Evolutionary conservation across 192 early-diverging fungal species (phyloP).

Genomic region (Pilaira anomala): DNA sequence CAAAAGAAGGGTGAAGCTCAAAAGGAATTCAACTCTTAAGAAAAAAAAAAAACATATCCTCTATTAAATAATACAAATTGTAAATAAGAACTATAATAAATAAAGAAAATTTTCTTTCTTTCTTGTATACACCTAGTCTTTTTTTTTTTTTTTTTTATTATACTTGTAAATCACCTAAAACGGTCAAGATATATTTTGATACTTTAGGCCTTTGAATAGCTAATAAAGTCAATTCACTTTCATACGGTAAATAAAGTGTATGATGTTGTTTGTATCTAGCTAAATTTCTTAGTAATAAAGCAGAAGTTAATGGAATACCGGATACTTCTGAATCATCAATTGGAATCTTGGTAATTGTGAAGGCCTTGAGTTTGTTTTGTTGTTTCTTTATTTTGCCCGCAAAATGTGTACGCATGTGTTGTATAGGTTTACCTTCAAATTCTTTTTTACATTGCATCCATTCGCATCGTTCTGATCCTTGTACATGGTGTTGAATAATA

Average conservation of each 20-base stretch:
- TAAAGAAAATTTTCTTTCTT: neutral
- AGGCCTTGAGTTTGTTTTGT: constrained; percentile 9
- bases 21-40: constrained; percentile 3
- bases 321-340: constrained; percentile 43
- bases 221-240: constrained; percentile 44
- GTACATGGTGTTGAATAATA: constrained; percentile 44
- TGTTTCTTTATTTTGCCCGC: constrained; percentile 40
- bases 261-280: constrained; percentile 43
- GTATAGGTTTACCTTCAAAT: constrained; percentile 22
- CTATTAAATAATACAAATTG: too few relatives aligned
- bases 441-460: constrained; percentile 45
- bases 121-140: neutral
- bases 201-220: constrained; percentile 51
- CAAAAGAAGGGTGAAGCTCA: constrained; percentile 20
- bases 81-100: neutral
- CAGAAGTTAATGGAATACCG: constrained; percentile 57
- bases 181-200: constrained; percentile 44
- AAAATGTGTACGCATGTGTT: constrained; percentile 53
- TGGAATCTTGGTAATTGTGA: constrained; percentile 25
- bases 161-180: constrained; percentile 41
- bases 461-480: constrained; percentile 36
- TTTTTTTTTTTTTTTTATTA: neutral
- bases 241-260: constrained; percentile 48
- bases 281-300: constrained; percentile 51
- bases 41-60: too few relatives aligned